phyloP scores from a whole-genome alignment of 2,329 filamentous ascomycete species.

The Whalleya microplaca region DNA sequence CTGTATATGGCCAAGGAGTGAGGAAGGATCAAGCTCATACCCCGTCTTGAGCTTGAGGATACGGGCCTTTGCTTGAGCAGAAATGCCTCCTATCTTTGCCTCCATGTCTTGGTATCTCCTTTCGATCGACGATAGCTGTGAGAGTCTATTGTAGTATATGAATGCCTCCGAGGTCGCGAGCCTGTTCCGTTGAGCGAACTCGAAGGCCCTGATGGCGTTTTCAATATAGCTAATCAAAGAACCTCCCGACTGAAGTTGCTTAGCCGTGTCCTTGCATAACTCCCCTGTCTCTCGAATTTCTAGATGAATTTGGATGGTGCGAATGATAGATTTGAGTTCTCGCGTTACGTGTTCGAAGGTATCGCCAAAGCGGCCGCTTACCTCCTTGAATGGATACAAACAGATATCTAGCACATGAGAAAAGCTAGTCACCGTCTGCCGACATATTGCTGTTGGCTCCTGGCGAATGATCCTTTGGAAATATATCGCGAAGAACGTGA shows the following conservation, averaged over 20 bases:
- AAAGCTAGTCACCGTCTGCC: conserved; percentile 27
- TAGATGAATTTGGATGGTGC: conserved; percentile 12
- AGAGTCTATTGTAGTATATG: conserved; percentile 16
- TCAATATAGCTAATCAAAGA: conserved; percentile 14
- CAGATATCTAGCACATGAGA: conserved; percentile 30
- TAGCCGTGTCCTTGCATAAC: conserved; percentile 1
- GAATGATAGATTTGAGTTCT: conserved; percentile 16
- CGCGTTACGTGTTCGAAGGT: conserved; percentile 3
- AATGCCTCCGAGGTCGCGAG: conserved; percentile 8
- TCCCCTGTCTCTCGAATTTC: conserved; percentile 19
- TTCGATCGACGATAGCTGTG: conserved; percentile 26
- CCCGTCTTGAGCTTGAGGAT: conserved; percentile 30
- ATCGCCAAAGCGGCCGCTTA: conserved; percentile 11
- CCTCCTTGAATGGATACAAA: conserved; percentile 23
- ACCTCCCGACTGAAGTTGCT: conserved; percentile 8
- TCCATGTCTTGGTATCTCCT: conserved; percentile 25
- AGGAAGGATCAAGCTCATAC: conserved; percentile 26
- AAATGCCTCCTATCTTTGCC: conserved; percentile 18
- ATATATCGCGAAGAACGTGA: conserved; percentile 22
- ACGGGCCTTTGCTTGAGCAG: conserved; percentile 21
- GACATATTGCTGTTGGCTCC: conserved; percentile 18
- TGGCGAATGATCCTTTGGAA: conserved; percentile 20
- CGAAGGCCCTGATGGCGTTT: conserved; percentile 14
- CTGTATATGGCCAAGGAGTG: conserved; percentile 16
- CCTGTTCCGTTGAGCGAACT: conserved; percentile 11